Evolutionary conservation across 108 stramenopile genomes (phyloP).

Genomic region (Fragilariopsis cylindrus): DNA sequence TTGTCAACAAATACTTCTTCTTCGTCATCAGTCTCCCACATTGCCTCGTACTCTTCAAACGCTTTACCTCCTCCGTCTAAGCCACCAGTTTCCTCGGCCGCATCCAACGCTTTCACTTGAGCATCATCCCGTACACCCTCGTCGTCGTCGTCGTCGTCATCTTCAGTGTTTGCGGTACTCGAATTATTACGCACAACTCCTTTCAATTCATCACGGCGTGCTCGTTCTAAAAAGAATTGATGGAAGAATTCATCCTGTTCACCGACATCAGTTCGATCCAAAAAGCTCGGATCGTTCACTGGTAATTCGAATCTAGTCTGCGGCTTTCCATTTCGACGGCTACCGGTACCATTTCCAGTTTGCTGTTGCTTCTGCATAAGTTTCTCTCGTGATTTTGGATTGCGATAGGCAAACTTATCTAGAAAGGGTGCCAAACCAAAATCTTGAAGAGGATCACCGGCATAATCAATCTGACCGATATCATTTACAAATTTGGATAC

Average conservation of each 20-base stretch:
- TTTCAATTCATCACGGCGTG: slow-evolving; percentile 78
- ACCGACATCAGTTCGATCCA: slow-evolving; percentile 44
- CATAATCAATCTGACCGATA: slow-evolving; percentile 72
- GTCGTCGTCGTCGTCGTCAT: slow-evolving; percentile 58
- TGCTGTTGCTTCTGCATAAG: slow-evolving; percentile 40
- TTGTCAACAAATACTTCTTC: slow-evolving; percentile 90
- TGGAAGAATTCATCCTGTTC: slow-evolving; percentile 93
- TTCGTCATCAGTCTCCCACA: slow-evolving; percentile 72
- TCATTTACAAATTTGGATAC: slow-evolving; percentile 81
- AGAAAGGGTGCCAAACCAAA: slow-evolving; percentile 92
- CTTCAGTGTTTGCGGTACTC: slow-evolving; percentile 28
- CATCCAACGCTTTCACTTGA: slow-evolving; percentile 51
- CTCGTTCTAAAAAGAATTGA: slow-evolving; percentile 87
- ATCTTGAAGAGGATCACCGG: slow-evolving; percentile 94
- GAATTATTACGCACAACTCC: slow-evolving; percentile 54
- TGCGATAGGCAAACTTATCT: slow-evolving; percentile 98
- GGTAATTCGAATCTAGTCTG: slow-evolving; percentile 49
- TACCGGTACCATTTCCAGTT: slow-evolving; percentile 36
- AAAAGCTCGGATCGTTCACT: slow-evolving; percentile 80
- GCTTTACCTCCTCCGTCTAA: slow-evolving; percentile 27
- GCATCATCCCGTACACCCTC: slow-evolving; percentile 28
- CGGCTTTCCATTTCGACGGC: slow-evolving; percentile 26
- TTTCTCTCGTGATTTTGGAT: slow-evolving; percentile 84
- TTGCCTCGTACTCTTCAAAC: slow-evolving; percentile 50
- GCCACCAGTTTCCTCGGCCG: slow-evolving; percentile 47